phyloP scores from a whole-genome alignment of 305 asterid genomes.

The Fraxinus sp. region DNA sequence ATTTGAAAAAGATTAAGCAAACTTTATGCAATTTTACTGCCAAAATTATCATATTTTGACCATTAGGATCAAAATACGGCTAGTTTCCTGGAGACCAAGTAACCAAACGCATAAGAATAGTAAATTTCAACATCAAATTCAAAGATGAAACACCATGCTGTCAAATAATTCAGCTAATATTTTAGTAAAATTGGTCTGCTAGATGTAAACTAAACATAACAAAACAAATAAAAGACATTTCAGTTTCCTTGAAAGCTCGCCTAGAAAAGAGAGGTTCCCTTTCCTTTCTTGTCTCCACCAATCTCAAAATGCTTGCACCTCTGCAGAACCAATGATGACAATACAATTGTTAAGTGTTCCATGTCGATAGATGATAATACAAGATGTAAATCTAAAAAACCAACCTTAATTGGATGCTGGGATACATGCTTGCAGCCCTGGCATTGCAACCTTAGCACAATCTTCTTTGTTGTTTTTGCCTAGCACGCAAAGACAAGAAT shows the following conservation, averaged over 20 bases:
- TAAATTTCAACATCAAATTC: neutral
- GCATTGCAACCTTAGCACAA: conserved; percentile 52
- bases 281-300: conserved; percentile 12
- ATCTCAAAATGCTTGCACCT: conserved; percentile 11
- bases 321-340: neutral
- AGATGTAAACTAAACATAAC: neutral
- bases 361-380: too few species aligned
- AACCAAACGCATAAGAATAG: neutral
- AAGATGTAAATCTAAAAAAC: neutral
- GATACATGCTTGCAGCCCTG: conserved; percentile 58
- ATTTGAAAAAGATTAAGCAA: neutral
- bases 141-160: too few species aligned
- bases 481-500: too few species aligned
- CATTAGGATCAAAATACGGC: neutral
- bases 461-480: neutral
- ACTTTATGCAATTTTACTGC: neutral
- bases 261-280: conserved; percentile 7
- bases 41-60: neutral
- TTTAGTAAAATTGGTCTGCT: too few species aligned
- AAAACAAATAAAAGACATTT: neutral
- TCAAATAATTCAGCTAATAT: too few species aligned
- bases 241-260: neutral
- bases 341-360: neutral
- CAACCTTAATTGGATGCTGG: conserved; percentile 55
- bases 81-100: neutral